A percentile compares a stretch with the other conserved stretches of the same genome.
phyloP scores from a whole-genome alignment of 1,284 basidiomycete genomes.

The Austropuccinia psidii region DNA sequence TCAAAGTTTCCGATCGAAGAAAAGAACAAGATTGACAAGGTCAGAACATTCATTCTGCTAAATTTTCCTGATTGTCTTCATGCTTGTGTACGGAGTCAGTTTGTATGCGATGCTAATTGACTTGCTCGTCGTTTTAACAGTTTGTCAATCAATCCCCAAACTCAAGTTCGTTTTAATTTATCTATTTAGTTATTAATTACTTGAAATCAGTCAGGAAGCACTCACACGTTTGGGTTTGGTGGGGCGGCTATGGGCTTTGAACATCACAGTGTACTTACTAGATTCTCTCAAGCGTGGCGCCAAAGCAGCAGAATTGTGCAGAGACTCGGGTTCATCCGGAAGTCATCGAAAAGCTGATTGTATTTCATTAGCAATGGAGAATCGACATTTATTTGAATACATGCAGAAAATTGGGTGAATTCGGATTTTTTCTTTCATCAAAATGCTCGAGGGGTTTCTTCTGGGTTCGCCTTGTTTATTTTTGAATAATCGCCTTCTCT shows the following conservation, averaged over 20 bases:
- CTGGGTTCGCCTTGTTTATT: not conserved
- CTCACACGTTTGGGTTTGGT: not conserved
- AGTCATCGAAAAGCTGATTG: slow-evolving; percentile 13
- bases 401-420: slow-evolving; percentile 29
- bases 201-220: not conserved
- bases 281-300: slow-evolving; percentile 3
- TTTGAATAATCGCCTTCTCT: not conserved
- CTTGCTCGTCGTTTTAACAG: not conserved
- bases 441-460: not conserved
- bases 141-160: slow-evolving; percentile 28
- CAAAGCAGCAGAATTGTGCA: slow-evolving; percentile 8
- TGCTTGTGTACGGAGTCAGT: not conserved
- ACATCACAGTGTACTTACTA: not conserved
- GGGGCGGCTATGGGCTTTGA: not conserved
- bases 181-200: no score
- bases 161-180: no score
- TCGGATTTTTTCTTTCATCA: not conserved
- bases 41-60: not conserved
- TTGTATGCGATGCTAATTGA: not conserved
- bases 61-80: not conserved
- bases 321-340: not conserved
- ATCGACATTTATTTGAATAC: slow-evolving; percentile 26
- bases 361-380: slow-evolving; percentile 13
- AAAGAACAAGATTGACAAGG: slow-evolving; percentile 14
- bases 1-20: slow-evolving; percentile 27